Conservation (phyloP, 108 stramenopile species). For the Skeletonema grethae region DNA sequence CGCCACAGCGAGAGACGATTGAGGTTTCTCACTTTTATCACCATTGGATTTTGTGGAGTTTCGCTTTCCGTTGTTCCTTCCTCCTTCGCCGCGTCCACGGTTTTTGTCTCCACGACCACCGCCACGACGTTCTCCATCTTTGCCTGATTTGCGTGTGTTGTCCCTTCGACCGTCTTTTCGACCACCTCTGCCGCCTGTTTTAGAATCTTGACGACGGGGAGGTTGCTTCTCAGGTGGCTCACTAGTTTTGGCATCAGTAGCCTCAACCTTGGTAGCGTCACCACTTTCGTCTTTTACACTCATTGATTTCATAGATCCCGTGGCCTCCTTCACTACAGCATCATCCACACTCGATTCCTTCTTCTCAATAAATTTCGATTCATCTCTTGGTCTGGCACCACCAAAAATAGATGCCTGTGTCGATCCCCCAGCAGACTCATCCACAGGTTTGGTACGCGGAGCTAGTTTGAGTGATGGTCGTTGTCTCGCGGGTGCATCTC, state of each 20-base stretch:
- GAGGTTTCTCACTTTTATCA: slow-evolving; percentile 11
- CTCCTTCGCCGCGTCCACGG: slow-evolving; percentile 17
- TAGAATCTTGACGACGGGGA: not conserved
- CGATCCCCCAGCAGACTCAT: slow-evolving; percentile 10
- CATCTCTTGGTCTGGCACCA: slow-evolving; percentile 73
- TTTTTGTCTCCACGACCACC: slow-evolving; percentile 17
- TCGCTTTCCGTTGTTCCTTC: slow-evolving; percentile 17
- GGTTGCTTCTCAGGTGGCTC: slow-evolving; percentile 11
- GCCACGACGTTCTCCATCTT: slow-evolving; percentile 1
- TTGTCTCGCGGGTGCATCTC: slow-evolving; percentile 28
- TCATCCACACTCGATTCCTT: slow-evolving; percentile 15
- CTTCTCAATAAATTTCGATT: slow-evolving; percentile 46
- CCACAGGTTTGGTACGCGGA: slow-evolving; percentile 67
- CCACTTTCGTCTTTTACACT: slow-evolving; percentile 10
- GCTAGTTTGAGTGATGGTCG: slow-evolving; percentile 69
- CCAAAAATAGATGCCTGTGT: slow-evolving; percentile 66
- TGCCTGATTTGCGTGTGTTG: slow-evolving; percentile 22
- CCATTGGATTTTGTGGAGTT: slow-evolving; percentile 11
- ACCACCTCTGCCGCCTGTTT: slow-evolving; percentile 12
- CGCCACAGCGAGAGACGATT: slow-evolving; percentile 7
- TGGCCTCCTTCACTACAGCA: slow-evolving; percentile 9
- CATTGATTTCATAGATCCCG: slow-evolving; percentile 2
- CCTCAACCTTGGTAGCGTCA: slow-evolving; percentile 1
- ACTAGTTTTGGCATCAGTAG: slow-evolving; percentile 1
- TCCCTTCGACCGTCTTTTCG: slow-evolving; percentile 30